Conservation (phyloP, 805 yeast genomes). For the Zygosaccharomyces siamensis region DNA sequence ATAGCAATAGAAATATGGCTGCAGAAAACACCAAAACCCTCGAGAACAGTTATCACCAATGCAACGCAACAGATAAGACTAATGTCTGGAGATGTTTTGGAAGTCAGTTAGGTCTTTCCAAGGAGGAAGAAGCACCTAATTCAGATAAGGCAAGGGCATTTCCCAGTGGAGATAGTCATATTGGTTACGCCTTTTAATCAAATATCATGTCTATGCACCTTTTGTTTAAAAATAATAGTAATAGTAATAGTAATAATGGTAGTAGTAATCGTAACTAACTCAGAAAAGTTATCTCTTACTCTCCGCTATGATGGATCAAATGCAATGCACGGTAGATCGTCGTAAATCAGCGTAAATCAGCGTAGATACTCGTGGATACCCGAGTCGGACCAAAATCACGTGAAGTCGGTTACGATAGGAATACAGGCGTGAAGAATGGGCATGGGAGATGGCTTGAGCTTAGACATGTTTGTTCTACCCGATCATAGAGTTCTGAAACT, state of each 20-base stretch:
- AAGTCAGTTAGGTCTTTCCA: background rate
- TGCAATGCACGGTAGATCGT: background rate
- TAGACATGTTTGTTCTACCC: background rate
- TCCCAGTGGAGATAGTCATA: background rate
- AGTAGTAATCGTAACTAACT: no score
- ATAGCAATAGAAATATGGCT: background rate
- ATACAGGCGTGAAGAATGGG: background rate
- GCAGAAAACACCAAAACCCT: background rate
- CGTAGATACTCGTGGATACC: background rate
- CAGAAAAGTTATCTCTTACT: no score
- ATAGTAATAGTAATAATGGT: no score
- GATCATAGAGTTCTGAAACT: background rate
- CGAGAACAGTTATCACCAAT: background rate
- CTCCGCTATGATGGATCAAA: no score
- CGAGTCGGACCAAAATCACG: background rate
- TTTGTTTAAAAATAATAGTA: no score
- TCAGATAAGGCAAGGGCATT: background rate
- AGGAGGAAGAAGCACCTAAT: background rate
- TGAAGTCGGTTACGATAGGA: background rate
- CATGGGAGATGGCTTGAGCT: no score
- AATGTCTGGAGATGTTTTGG: background rate
- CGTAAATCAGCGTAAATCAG: background rate
- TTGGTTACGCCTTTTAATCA: constrained; percentile 1
- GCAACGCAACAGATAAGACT: background rate
- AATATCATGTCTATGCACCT: no score